These are phyloP conservation scores for Sporisorium exsertum DNA, from an alignment of 1,284 basidiomycete genomes.

Conservation along the genomic window DNA sequence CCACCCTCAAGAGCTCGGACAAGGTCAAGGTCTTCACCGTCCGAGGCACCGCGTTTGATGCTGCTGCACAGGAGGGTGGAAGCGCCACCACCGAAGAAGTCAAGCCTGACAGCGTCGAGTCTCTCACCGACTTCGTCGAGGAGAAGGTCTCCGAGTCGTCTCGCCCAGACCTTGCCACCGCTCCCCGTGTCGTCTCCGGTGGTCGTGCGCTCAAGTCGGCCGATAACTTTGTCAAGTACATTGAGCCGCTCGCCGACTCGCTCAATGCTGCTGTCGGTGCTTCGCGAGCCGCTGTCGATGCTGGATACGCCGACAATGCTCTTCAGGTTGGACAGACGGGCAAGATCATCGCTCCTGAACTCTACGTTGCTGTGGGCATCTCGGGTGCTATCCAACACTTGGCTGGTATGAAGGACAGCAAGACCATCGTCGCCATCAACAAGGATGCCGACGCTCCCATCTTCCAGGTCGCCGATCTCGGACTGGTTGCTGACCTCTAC, in stretches of 20 bases:
- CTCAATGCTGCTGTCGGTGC: constrained; percentile 96
- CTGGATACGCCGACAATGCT: constrained; percentile 97
- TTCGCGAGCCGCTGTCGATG: constrained; percentile 96
- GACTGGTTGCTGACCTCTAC: constrained; percentile 78
- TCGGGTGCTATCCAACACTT: constrained; percentile 98
- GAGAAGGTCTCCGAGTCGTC: constrained; percentile 90
- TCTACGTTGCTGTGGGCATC: constrained; percentile 96
- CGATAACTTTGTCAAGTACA: constrained; percentile 86
- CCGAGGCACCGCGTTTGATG: constrained; percentile 90
- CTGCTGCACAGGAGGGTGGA: constrained; percentile 73
- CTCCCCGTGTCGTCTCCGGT: constrained; percentile 90
- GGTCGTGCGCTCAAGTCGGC: constrained; percentile 95
- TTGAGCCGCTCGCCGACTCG: constrained; percentile 92
- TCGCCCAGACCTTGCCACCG: constrained; percentile 90
- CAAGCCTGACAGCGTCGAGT: constrained; percentile 76
- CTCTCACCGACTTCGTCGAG: constrained; percentile 78
- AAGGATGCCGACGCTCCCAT: constrained; percentile 99
- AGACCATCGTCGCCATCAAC: constrained; percentile 97
- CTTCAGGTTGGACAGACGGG: constrained; percentile 99
- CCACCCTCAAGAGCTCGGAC: constrained; percentile 86
- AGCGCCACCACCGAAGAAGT: constrained; percentile 76
- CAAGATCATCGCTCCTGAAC: constrained; percentile 82
- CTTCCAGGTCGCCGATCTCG: constrained; percentile 97
- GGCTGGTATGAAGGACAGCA: constrained; percentile 99
- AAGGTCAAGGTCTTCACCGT: constrained; percentile 94